Conservation (phyloP, 2,329 filamentous ascomycete species). For the Corynespora cassiicola region DNA sequence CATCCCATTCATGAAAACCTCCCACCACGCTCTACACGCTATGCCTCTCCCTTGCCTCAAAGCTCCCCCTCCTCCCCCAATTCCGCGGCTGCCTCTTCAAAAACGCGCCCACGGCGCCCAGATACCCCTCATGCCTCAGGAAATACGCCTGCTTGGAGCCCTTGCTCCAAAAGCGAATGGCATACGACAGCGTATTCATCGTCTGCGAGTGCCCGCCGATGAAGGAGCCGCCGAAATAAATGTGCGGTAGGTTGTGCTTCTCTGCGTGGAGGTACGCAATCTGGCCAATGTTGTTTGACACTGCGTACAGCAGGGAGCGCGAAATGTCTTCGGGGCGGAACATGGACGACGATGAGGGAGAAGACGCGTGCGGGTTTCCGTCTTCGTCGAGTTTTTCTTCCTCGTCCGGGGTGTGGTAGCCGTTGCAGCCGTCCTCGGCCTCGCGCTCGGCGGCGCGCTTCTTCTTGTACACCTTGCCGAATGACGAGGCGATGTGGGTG, state of each 20-base stretch:
- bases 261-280: slow-evolving; percentile 97
- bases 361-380: slow-evolving; percentile 43
- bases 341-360: slow-evolving; percentile 51
- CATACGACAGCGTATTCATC: slow-evolving; percentile 96
- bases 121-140: slow-evolving; percentile 91
- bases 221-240: slow-evolving; percentile 97
- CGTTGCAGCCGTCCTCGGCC: slow-evolving; percentile 72
- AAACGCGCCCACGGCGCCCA: slow-evolving; percentile 93
- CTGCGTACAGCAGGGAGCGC: slow-evolving; percentile 88
- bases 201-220: slow-evolving; percentile 96
- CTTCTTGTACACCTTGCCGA: slow-evolving; percentile 95
- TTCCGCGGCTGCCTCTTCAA: slow-evolving; percentile 88
- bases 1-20: no score
- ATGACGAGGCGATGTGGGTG: slow-evolving; percentile 93
- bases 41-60: no score
- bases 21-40: no score
- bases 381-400: slow-evolving; percentile 43
- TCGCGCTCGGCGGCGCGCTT: slow-evolving; percentile 82
- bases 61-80: slow-evolving; percentile 84
- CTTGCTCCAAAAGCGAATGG: slow-evolving; percentile 97
- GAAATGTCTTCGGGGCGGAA: slow-evolving; percentile 89
- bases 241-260: slow-evolving; percentile 87
- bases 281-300: slow-evolving; percentile 96
- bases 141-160: slow-evolving; percentile 96
- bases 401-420: slow-evolving; percentile 50